Evolutionary conservation across 1,284 basidiomycete species (phyloP).

Genomic region (Ustilago trichophora): DNA sequence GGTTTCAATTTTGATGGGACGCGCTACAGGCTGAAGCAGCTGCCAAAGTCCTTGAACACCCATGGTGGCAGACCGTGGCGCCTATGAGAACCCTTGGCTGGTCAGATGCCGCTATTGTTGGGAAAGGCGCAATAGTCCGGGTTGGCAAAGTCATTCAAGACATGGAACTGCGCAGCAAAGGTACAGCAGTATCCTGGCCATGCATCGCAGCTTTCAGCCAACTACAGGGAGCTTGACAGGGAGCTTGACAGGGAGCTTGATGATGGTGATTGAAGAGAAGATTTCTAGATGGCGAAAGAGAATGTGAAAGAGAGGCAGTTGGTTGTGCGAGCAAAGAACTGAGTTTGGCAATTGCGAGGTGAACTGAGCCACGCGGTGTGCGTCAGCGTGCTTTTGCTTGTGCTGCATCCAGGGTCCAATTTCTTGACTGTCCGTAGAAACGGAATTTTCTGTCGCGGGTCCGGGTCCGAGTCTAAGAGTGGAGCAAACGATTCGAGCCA

Average conservation of each 20-base stretch:
- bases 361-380: slow-evolving; percentile 9
- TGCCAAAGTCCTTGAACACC: slow-evolving; percentile 66
- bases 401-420: slow-evolving; percentile 10
- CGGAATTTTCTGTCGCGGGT: slow-evolving; percentile 1
- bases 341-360: not conserved
- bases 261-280: not conserved
- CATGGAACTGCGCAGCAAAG: not conserved
- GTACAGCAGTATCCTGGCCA: not conserved
- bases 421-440: no score
- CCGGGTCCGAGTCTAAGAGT: not conserved
- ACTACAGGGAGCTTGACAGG: not conserved
- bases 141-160: not conserved
- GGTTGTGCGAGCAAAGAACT: slow-evolving; percentile 1
- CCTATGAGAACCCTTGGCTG: no score
- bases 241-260: not conserved
- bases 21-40: slow-evolving; percentile 65
- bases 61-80: slow-evolving; percentile 34
- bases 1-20: slow-evolving; percentile 66
- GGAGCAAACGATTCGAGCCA: not conserved
- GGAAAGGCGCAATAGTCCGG: not conserved
- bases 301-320: not conserved
- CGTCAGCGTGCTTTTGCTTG: slow-evolving; percentile 21
- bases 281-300: no score
- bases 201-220: no score
- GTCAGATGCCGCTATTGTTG: no score